A percentile compares a stretch with the other conserved stretches of the same genome.
phyloP scores from a whole-genome alignment of 2,329 filamentous ascomycete genomes.

The Exophiala viscosa region DNA sequence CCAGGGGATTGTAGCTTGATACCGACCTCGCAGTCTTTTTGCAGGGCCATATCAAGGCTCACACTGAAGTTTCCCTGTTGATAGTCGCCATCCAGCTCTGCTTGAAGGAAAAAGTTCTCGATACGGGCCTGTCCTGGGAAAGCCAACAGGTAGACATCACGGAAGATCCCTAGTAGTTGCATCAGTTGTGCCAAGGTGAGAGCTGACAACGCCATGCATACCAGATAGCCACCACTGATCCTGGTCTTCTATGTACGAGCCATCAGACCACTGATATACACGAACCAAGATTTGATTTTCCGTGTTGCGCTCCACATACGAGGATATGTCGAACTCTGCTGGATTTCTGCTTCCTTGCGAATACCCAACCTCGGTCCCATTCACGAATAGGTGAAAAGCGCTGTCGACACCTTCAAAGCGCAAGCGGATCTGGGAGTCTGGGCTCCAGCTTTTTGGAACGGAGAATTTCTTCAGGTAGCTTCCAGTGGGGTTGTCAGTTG shows the following conservation, averaged over 20 bases:
- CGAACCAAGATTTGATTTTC: slow-evolving; percentile 58
- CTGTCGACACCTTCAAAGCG: slow-evolving; percentile 71
- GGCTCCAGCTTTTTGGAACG: slow-evolving; percentile 35
- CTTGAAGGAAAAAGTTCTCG: slow-evolving; percentile 57
- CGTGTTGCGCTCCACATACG: slow-evolving; percentile 42
- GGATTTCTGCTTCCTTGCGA: slow-evolving; percentile 66
- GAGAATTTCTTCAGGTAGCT: slow-evolving; percentile 58
- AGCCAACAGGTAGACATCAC: slow-evolving; percentile 60
- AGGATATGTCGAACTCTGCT: slow-evolving; percentile 65
- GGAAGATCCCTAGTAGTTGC: slow-evolving; percentile 53
- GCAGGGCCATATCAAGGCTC: slow-evolving; percentile 43
- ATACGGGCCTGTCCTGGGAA: slow-evolving; percentile 51
- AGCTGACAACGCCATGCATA: not conserved
- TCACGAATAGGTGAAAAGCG: slow-evolving; percentile 67
- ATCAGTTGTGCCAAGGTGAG: not conserved
- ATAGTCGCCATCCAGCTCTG: slow-evolving; percentile 51
- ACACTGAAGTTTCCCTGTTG: slow-evolving; percentile 50
- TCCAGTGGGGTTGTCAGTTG: slow-evolving; percentile 62
- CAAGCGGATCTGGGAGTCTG: slow-evolving; percentile 56
- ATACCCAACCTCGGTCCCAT: slow-evolving; percentile 62
- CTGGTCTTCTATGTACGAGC: slow-evolving; percentile 65
- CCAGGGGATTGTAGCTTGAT: not conserved
- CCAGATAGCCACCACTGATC: slow-evolving; percentile 65
- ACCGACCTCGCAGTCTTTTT: not conserved
- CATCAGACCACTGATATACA: slow-evolving; percentile 70